These are phyloP conservation scores for Fusarium sp. DNA, from an alignment of 2,329 filamentous ascomycete genomes.

Conservation along the genomic window DNA sequence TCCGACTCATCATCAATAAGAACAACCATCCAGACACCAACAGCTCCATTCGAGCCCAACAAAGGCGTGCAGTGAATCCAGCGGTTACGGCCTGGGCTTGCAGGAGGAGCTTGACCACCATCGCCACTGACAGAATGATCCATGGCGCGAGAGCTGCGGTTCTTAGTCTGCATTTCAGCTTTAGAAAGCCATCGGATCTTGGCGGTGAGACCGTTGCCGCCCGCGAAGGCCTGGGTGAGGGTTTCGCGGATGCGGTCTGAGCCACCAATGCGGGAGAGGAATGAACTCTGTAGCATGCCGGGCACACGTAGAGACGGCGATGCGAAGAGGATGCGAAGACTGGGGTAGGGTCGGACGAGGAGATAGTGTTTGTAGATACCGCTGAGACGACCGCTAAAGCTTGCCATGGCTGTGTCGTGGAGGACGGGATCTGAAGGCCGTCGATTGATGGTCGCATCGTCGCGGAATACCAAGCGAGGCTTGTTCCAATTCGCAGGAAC, in stretches of 20 bases:
- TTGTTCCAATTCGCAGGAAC: slow-evolving; percentile 50
- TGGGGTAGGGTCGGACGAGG: slow-evolving; percentile 72
- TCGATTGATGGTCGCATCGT: slow-evolving; percentile 42
- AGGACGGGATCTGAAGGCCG: slow-evolving; percentile 35
- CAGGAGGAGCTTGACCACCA: slow-evolving; percentile 17
- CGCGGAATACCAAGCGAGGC: slow-evolving; percentile 53
- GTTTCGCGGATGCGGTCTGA: slow-evolving; percentile 58
- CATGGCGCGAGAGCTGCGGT: slow-evolving; percentile 1
- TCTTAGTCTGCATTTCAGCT: slow-evolving; percentile 17
- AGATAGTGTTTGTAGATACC: slow-evolving; percentile 64
- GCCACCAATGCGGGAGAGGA: slow-evolving; percentile 64
- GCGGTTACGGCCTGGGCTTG: slow-evolving; percentile 62
- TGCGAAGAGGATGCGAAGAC: slow-evolving; percentile 73
- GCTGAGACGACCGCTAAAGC: slow-evolving; percentile 41
- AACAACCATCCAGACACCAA: slow-evolving; percentile 83
- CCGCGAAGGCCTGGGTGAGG: slow-evolving; percentile 67
- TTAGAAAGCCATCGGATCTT: slow-evolving; percentile 73
- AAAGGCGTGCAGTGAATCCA: slow-evolving; percentile 84
- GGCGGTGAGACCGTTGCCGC: slow-evolving; percentile 76
- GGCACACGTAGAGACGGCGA: slow-evolving; percentile 73
- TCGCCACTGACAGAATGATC: slow-evolving; percentile 49
- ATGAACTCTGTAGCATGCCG: slow-evolving; percentile 70
- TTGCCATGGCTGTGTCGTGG: slow-evolving; percentile 13
- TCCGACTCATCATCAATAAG: slow-evolving; percentile 71
- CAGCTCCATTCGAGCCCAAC: slow-evolving; percentile 69